Evolutionary conservation across 1,139 yeast genomes (phyloP).

Genomic region (Blastobotrys capitulatus): DNA sequence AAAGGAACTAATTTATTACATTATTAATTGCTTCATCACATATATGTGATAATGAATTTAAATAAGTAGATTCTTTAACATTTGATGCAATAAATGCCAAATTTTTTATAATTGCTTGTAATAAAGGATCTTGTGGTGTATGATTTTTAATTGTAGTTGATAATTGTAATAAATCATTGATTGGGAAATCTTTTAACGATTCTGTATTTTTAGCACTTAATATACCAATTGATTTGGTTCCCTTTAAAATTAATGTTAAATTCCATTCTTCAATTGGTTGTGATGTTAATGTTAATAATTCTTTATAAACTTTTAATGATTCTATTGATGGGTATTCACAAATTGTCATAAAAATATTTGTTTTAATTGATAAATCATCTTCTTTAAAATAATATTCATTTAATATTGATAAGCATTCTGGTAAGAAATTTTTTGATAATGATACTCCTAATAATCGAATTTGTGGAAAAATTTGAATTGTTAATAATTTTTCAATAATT

Average conservation of each 20-base stretch:
- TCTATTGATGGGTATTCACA: background rate
- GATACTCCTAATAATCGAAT: conserved; percentile 12
- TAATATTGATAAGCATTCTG: background rate
- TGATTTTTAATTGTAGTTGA: conserved; percentile 1
- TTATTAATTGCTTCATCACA: conserved; percentile 6
- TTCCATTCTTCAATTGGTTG: conserved; percentile 10
- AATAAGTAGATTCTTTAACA: conserved; percentile 2
- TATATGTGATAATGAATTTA: conserved; percentile 2
- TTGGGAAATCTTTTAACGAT: conserved; percentile 1
- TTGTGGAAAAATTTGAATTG: conserved; percentile 16
- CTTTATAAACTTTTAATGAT: background rate
- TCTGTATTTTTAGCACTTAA: conserved; percentile 13
- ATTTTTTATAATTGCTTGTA: conserved; percentile 8
- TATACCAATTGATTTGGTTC: conserved; percentile 20
- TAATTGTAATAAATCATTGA: conserved; percentile 7
- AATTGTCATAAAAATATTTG: conserved; percentile 16
- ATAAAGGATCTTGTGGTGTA: conserved; percentile 4
- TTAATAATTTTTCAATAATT: conserved; percentile 14
- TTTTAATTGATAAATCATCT: conserved; percentile 16
- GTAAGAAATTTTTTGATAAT: conserved; percentile 6
- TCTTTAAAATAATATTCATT: conserved; percentile 8
- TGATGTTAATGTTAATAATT: background rate
- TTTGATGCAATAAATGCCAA: conserved; percentile 16
- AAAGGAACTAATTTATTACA: background rate
- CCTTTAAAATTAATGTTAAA: conserved; percentile 14